Percentiles rank a stretch among this genome's conserved stretches.
Conservation (phyloP, 2,329 filamentous ascomycete genomes). For the Helotiales sp. region DNA sequence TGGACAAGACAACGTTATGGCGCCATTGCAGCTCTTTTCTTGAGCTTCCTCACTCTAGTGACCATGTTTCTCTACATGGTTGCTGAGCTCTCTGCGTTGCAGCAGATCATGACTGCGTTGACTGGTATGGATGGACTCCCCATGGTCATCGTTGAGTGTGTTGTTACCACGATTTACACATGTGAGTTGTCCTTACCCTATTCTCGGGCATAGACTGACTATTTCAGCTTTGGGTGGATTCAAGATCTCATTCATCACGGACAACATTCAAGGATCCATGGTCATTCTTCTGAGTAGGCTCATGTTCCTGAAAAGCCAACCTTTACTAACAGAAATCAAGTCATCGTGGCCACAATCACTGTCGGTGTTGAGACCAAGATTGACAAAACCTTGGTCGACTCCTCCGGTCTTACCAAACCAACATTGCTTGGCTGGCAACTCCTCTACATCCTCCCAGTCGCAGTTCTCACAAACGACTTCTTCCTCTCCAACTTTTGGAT, state of each 20-base stretch:
- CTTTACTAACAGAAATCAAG: constrained; percentile 14
- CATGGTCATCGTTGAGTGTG: constrained; percentile 74
- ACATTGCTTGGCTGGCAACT: constrained; percentile 81
- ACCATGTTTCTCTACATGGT: constrained; percentile 89
- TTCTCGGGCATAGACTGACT: not conserved
- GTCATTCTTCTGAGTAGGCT: constrained; percentile 61
- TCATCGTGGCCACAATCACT: constrained; percentile 76
- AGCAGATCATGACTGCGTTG: constrained; percentile 73
- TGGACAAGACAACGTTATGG: constrained; percentile 83
- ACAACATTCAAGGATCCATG: constrained; percentile 79
- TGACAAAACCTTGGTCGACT: constrained; percentile 64
- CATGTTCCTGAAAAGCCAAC: not conserved
- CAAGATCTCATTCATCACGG: constrained; percentile 80
- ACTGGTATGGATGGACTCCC: constrained; percentile 75
- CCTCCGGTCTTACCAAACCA: constrained; percentile 67
- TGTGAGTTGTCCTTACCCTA: constrained; percentile 47
- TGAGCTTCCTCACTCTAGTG: constrained; percentile 76
- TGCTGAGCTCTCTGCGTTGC: constrained; percentile 76
- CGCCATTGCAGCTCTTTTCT: constrained; percentile 64
- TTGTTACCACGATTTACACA: constrained; percentile 80
- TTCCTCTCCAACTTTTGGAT: constrained; percentile 85
- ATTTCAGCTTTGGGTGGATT: constrained; percentile 72
- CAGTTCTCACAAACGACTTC: constrained; percentile 82
- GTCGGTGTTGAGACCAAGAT: constrained; percentile 75
- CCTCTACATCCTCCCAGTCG: constrained; percentile 79